Base-by-base conservation (phyloP, 768 basidiomycete species). In the Tylopilus plumbeoviolaceoides region DNA sequence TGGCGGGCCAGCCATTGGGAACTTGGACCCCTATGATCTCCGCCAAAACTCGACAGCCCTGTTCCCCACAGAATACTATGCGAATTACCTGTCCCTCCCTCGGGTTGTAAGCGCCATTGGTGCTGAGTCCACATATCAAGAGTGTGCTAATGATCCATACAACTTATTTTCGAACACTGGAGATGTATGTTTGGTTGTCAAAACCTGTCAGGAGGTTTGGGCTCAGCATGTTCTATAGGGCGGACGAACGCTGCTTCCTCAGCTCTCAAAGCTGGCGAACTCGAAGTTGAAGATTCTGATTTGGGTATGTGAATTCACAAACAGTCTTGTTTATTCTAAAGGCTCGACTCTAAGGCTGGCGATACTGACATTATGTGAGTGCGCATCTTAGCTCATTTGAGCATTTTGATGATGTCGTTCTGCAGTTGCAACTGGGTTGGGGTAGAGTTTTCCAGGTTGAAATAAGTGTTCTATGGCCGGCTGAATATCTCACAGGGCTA, bases 31-130 rank as follows among this genome's bases (percentile, higher is more conserved):
- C 0, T 64, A 84, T 54, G 84, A 86, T 59, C 67, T 86, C 43
- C 71, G 82, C 20, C 83, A 85, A 64, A 82, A 77, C 36, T 60
- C 76, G 1, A 73, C 79, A 0, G 73, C 77, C 1, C 50, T 68
- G 7, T 85, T 84, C 65, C 83, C 84, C 7, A 78, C 83, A 0
- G 74, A 81, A 43, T 82, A 74, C 54, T 85, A 84, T 50, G 55
- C 79, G 40, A 66, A 70, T 11, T 83, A 78, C 55, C 67, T 85
- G 20, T 58, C 51, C 1, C 61, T 64, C n/a, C 36, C 72, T 0
- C 55, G 63, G 4, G 70, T 81, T 14, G 56, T 70, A 63, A 62
- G 59, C 18, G 63, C 59, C 49, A 85, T 86, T 39, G 84, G 85
- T 7, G 84, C 84, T 0, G 69, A 80, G 53, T 58, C 61, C 21